These are phyloP conservation scores for Phaseolus coccineus DNA, from an alignment of 331 rosid genomes.

Conservation along the genomic window DNA sequence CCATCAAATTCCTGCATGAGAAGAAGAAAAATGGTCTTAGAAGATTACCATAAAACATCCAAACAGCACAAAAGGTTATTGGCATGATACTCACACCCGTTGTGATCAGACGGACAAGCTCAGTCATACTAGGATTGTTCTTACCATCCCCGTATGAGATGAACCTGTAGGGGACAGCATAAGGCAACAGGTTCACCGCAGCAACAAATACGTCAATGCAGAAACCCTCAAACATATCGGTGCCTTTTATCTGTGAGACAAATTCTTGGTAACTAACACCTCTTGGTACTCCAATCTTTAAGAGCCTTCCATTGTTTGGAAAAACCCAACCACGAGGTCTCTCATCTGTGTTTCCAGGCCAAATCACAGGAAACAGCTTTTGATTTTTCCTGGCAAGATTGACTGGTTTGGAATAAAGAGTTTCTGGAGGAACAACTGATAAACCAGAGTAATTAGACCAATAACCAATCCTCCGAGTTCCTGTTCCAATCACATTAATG, in stretches of 20 bases:
- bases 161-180: constrained; percentile 81
- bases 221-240: constrained; percentile 79
- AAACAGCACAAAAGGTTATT: constrained; percentile 12
- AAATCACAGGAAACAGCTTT: constrained; percentile 55
- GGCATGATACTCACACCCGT: constrained; percentile 72
- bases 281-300: constrained; percentile 81
- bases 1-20: constrained; percentile 68
- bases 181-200: constrained; percentile 80
- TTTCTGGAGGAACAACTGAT: constrained; percentile 68
- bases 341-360: constrained; percentile 83
- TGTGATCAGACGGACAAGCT: constrained; percentile 71
- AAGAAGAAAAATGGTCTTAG: constrained; percentile 43
- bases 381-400: constrained; percentile 58
- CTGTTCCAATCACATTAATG: constrained; percentile 79
- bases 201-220: constrained; percentile 91
- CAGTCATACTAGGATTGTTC: constrained; percentile 65
- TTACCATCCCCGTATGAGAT: constrained; percentile 70
- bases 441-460: constrained; percentile 93
- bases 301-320: constrained; percentile 81
- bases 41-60: constrained; percentile 39
- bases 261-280: constrained; percentile 71
- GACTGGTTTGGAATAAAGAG: constrained; percentile 58
- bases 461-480: constrained; percentile 77
- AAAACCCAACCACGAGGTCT: constrained; percentile 98
- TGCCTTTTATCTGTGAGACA: constrained; percentile 57